A percentile compares a stretch with the other conserved stretches of the same genome.
Conservation (phyloP, 208 protist species). For the Trypanosoma melophagium region DNA sequence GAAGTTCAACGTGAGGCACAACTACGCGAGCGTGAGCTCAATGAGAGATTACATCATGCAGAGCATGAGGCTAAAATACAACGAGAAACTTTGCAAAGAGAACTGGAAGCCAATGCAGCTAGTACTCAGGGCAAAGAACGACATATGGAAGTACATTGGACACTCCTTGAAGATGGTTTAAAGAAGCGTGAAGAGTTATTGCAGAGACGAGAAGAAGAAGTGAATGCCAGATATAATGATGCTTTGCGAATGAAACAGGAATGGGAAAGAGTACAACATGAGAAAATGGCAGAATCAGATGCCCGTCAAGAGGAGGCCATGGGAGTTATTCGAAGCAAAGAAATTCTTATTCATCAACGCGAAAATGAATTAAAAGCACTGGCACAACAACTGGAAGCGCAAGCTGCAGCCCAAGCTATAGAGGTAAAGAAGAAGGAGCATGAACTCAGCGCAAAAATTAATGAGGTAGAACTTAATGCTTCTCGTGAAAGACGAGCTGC, state of each 20-base stretch:
- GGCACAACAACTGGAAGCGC: conserved; percentile 12
- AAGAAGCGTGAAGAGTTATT: conserved; percentile 45
- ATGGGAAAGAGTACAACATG: conserved; percentile 27
- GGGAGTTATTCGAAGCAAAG: conserved; percentile 8
- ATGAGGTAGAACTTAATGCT: conserved; percentile 38
- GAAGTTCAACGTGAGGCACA: conserved; percentile 22
- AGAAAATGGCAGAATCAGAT: conserved; percentile 17
- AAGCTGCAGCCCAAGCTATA: background rate
- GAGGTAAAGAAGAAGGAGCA: conserved; percentile 13
- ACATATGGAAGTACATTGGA: conserved; percentile 35
- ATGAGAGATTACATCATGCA: conserved; percentile 1
- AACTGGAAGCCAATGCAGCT: conserved; percentile 31
- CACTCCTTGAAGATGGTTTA: conserved; percentile 29
- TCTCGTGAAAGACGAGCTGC: conserved; percentile 39
- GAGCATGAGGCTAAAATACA: conserved; percentile 37
- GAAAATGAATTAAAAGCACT: conserved; percentile 25
- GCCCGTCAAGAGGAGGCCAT: conserved; percentile 8
- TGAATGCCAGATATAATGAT: conserved; percentile 32
- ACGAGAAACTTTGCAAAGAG: conserved; percentile 42
- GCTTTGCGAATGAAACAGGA: conserved; percentile 25
- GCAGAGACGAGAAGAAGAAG: conserved; percentile 39
- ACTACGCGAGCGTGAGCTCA: conserved; percentile 16
- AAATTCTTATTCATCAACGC: conserved; percentile 22
- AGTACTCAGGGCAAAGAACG: conserved; percentile 33
- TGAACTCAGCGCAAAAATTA: conserved; percentile 30